Percentiles rank a stretch among this genome's conserved stretches.
These are phyloP conservation scores for Microcyclospora tardicrescens DNA, from an alignment of 2,329 filamentous ascomycete species.

Conservation along the genomic window DNA sequence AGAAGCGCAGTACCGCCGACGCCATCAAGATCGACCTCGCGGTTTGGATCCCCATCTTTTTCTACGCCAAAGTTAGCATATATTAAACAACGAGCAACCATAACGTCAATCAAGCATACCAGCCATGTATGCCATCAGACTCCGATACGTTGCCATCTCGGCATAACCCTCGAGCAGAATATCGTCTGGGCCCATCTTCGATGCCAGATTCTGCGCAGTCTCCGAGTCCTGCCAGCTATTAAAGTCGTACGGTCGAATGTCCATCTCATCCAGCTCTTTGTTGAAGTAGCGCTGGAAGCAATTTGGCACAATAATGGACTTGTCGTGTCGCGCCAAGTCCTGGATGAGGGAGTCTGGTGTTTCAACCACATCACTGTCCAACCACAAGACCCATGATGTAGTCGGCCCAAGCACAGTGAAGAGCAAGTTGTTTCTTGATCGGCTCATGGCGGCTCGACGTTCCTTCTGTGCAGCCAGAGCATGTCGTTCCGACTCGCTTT, in stretches of 20 bases:
- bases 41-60: slow-evolving; percentile 17
- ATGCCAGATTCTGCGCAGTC: slow-evolving; percentile 59
- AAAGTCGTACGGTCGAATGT: slow-evolving; percentile 82
- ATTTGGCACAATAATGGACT: slow-evolving; percentile 86
- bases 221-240: slow-evolving; percentile 95
- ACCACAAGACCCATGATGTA: slow-evolving; percentile 94
- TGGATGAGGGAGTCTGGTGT: slow-evolving; percentile 76
- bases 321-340: slow-evolving; percentile 76
- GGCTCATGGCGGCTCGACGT: slow-evolving; percentile 78
- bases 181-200: slow-evolving; percentile 77
- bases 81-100: slow-evolving; percentile 30
- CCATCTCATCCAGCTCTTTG: slow-evolving; percentile 57
- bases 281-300: slow-evolving; percentile 74
- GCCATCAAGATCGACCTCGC: slow-evolving; percentile 60
- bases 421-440: slow-evolving; percentile 82
- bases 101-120: slow-evolving; percentile 27
- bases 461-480: slow-evolving; percentile 82
- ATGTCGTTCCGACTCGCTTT: slow-evolving; percentile 79
- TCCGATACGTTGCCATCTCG: slow-evolving; percentile 83
- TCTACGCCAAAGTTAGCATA: slow-evolving; percentile 7
- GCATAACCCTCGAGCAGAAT: slow-evolving; percentile 87
- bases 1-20: slow-evolving; percentile 86
- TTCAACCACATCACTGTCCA: slow-evolving; percentile 86
- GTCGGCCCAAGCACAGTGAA: slow-evolving; percentile 87
- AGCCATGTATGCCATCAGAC: slow-evolving; percentile 77